Conservation (phyloP, 2,329 filamentous ascomycete genomes). For the Penicillium brasilianum region DNA sequence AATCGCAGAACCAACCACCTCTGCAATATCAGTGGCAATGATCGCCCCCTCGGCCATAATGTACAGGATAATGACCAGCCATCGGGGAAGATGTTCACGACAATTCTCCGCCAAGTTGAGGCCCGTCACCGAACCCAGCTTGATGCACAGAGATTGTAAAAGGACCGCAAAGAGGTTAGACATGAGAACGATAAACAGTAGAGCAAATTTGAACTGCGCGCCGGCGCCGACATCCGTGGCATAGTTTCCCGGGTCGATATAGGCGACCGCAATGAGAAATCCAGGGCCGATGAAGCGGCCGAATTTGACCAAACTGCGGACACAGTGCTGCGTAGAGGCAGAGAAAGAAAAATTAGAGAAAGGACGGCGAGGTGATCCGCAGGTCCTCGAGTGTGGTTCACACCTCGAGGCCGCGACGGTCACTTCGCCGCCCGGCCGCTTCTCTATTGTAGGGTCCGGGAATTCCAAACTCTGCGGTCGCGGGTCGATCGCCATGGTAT, state of each 20-base stretch:
- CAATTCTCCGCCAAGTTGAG: conserved; percentile 70
- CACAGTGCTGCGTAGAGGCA: conserved; percentile 26
- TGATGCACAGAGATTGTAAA: conserved; percentile 57
- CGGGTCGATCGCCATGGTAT: conserved; percentile 30
- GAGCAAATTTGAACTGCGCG: conserved; percentile 49
- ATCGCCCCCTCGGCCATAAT: conserved; percentile 69
- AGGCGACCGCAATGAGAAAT: conserved; percentile 55
- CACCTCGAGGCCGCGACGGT: conserved; percentile 35
- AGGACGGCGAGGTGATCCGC: conserved; percentile 40
- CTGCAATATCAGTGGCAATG: conserved; percentile 73
- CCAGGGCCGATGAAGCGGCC: conserved; percentile 53
- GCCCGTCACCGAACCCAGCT: conserved; percentile 71
- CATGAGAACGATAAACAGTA: conserved; percentile 54
- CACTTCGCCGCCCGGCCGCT: conserved; percentile 36
- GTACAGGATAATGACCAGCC: conserved; percentile 68
- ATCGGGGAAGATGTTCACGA: conserved; percentile 67
- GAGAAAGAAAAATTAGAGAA: conserved; percentile 25
- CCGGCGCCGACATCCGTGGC: conserved; percentile 56
- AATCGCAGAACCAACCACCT: conserved; percentile 65
- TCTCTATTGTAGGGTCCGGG: conserved; percentile 30
- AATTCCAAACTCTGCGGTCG: conserved; percentile 29
- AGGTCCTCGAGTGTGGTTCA: conserved; percentile 37
- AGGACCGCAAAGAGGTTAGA: conserved; percentile 57
- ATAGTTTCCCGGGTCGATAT: conserved; percentile 58
- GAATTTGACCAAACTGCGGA: conserved; percentile 46